Base-by-base conservation (phyloP, 495 filamentous ascomycete species). In the Echria macrotheca region DNA sequence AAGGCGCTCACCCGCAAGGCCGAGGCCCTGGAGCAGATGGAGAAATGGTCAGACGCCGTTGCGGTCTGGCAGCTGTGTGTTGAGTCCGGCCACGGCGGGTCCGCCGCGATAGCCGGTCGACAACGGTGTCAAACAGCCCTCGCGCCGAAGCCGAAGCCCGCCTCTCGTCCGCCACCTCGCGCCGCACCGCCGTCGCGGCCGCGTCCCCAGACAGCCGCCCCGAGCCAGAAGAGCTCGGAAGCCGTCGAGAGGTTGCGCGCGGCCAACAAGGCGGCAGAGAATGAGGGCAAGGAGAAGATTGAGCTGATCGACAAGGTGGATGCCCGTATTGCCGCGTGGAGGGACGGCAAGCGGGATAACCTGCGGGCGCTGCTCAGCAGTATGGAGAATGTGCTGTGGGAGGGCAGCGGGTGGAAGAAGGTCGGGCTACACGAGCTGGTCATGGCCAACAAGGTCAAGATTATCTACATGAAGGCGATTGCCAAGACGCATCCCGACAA, bases 391-490 rank as follows among this genome's bases (percentile, higher is more conserved):
- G 89, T 98, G 35, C 74, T 98, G 32, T 98, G 93, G 93, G 81
- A 87, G 45, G 85, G 84, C 26, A 83, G 87, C 45, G 90, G 89
- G 24, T 98, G 93, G 94, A 95, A 93, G 75, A 96, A 95, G 75
- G 83, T 97, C 14, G 87, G 87, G 21, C 83, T 98, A 82, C 81
- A 86, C 41, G 91, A 98, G 65, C 62, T 98, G 55, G 82, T 98
- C 29, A 71, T 95, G 72, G 82, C 90, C 33, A 84, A 83, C 39
- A 95, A 87, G 76, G 93, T 96, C 41, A 98, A 98, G 80, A 81
- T 97, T 46, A 77, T 86, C 47, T 98, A 98, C 60, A 97, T 98
- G 93, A 96, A 95, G 79, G 93, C 89, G 4, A 96, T 98, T 81
- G 86, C 82, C 5, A 97, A 95, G 77, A 90, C 93, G 54, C 93